These are phyloP conservation scores for Oryza nivara DNA, from an alignment of 176 grass and related monocot genomes.

Conservation along the genomic window DNA sequence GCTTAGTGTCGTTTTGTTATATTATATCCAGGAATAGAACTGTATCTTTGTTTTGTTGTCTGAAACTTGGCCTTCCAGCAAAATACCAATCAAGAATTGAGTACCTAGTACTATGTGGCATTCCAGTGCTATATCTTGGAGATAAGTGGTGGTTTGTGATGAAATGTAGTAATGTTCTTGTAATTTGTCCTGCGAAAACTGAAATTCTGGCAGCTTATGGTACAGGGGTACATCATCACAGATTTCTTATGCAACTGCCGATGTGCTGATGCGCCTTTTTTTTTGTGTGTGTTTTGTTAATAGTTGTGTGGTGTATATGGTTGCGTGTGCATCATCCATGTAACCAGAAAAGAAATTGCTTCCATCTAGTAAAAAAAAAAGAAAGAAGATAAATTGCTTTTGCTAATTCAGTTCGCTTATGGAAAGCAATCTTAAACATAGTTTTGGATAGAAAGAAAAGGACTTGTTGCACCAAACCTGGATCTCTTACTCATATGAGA, in stretches of 20 bases:
- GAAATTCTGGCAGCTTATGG: background rate
- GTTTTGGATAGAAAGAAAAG: too few species aligned
- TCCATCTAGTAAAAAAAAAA: too few species aligned
- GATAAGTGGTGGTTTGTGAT: background rate
- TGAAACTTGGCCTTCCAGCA: background rate
- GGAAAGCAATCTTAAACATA: too few species aligned
- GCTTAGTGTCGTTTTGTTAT: background rate
- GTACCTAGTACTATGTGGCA: background rate
- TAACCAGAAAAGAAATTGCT: too few species aligned
- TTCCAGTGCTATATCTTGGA: background rate
- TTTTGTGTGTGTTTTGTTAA: too few species aligned
- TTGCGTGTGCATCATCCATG: too few species aligned
- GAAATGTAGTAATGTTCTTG: background rate
- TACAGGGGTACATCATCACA: background rate
- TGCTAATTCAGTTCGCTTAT: too few species aligned
- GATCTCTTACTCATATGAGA: background rate
- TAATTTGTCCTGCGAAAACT: background rate
- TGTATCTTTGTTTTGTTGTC: background rate
- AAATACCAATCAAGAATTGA: background rate
- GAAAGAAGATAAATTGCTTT: too few species aligned
- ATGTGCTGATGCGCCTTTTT: background rate
- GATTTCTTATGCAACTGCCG: background rate
- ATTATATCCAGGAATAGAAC: constrained; percentile 29
- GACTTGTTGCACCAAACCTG: background rate
- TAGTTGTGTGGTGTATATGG: too few species aligned